Percentiles rank a stretch among this genome's conserved stretches.
These are phyloP conservation scores for Didymella pinodella DNA, from an alignment of 2,329 filamentous ascomycete species.

Conservation along the genomic window DNA sequence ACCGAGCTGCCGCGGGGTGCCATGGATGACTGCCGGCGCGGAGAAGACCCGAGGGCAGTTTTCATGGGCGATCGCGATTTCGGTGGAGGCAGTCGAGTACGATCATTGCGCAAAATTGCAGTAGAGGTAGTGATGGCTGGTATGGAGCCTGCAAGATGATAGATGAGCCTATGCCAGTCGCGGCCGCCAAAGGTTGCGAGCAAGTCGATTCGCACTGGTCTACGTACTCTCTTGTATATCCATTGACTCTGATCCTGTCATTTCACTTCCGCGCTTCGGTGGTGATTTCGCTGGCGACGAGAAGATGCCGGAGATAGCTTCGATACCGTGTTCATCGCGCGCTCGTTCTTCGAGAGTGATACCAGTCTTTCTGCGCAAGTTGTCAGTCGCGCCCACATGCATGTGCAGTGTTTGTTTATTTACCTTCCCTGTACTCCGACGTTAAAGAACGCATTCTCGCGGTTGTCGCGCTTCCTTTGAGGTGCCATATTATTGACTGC, in stretches of 20 bases:
- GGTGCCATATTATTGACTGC: constrained; percentile 43
- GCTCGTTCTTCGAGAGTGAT: constrained; percentile 80
- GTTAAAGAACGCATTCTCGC: constrained; percentile 52
- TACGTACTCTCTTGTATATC: constrained; percentile 68
- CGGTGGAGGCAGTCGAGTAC: constrained; percentile 57
- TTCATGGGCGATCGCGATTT: constrained; percentile 69
- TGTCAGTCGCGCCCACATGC: constrained; percentile 24
- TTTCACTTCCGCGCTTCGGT: constrained; percentile 52
- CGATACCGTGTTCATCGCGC: constrained; percentile 91
- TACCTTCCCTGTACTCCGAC: constrained; percentile 52
- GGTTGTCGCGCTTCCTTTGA: constrained; percentile 47
- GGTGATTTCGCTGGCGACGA: constrained; percentile 79
- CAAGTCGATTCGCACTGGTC: neutral
- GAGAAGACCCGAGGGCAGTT: constrained; percentile 65
- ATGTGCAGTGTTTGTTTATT: constrained; percentile 16
- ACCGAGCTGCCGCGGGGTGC: constrained; percentile 62
- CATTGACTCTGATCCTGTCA: constrained; percentile 66
- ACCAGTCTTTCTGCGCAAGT: constrained; percentile 80
- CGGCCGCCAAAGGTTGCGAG: neutral
- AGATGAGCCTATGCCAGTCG: constrained; percentile 12
- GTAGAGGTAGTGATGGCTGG: constrained; percentile 58
- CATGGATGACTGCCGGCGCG: constrained; percentile 67
- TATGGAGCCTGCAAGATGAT: constrained; percentile 54
- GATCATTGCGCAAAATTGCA: constrained; percentile 56
- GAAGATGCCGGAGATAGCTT: constrained; percentile 85